Evolutionary conservation across 1,139 yeast genomes (phyloP), one percentile per base, ranked within the genome.

Genomic region (Geotrichum aggregatum): DNA sequence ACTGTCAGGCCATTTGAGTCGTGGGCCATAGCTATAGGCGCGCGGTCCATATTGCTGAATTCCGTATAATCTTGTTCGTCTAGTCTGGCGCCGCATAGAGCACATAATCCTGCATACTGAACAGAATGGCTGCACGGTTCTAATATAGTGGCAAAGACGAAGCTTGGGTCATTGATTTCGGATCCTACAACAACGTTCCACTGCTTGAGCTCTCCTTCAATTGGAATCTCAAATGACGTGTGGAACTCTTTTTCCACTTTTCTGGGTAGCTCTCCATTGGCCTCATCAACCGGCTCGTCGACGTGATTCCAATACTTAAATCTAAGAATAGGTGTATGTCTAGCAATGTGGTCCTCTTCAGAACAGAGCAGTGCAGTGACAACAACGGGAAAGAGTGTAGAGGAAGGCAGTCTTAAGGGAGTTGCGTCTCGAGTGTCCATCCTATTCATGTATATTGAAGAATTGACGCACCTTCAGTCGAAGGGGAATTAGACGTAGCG

Each of bases 81-180:
- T n/a, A 91, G 78, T 2, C 87, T 77, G 55, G 80, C 80, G 6
- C 98, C 98, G 68, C 99, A 92, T 33, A 89, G 71, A 0, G 97
- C 98, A 72, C 99, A 92, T 44, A 92, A 74, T 0, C 98, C 98
- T 16, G 95, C 96, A 64, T 85, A 92, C 61, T 92, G 97, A n/a
- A 94, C 92, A 0, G 94, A 82, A 67, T 92, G 99, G 10, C 88
- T 77, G 64, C 99, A 92, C 0, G 95, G 91, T 65, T 94, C 97
- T 44, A 74, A 68, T 14, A 92, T 76, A 45, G 75, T 71, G 39
- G 83, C 77, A 26, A 30, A 57, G 21, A 55, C 49, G 26, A 46
- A 47, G 22, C 33, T 35, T 13, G 41, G 36, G 41, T 50, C 41
- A 39, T 36, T 71, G 7, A 91, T 74, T 58, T 80, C 82, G 58